Percentiles rank a stretch among this genome's conserved stretches.
These are phyloP conservation scores for Astrocystis sublimbata DNA, from an alignment of 495 filamentous ascomycete genomes.

Conservation along the genomic window DNA sequence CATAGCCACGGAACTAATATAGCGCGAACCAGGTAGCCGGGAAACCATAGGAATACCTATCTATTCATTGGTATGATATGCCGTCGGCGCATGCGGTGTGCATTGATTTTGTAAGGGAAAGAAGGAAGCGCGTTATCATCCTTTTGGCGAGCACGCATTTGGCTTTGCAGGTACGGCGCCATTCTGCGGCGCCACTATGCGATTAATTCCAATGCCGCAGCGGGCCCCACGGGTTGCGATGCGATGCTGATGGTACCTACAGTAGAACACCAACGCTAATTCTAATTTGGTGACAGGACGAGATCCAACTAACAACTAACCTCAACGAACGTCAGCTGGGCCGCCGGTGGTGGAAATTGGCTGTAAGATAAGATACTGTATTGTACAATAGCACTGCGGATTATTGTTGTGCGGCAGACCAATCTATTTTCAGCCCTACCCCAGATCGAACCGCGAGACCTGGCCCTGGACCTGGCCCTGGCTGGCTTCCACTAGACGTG, in stretches of 20 bases:
- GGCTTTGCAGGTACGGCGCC: not conserved
- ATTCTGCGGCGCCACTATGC: not conserved
- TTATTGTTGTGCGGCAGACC: too few relatives aligned
- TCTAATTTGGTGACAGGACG: not conserved
- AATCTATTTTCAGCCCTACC: constrained; percentile 19
- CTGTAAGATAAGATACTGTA: too few relatives aligned
- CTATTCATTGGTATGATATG: not conserved
- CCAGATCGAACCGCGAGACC: constrained; percentile 10
- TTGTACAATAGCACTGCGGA: too few relatives aligned
- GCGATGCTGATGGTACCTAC: not conserved
- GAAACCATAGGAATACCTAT: constrained; percentile 4
- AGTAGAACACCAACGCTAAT: not conserved
- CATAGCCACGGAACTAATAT: constrained; percentile 7
- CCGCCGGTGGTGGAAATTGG: constrained; percentile 10
- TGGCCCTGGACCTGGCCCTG: not conserved
- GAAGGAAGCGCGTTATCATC: not conserved
- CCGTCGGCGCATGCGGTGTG: not conserved
- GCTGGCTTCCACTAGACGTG: not conserved
- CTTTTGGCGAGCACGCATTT: too few relatives aligned
- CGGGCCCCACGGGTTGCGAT: too few relatives aligned
- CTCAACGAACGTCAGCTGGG: not conserved
- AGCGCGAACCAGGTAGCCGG: not conserved
- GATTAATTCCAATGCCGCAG: not conserved
- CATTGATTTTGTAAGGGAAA: not conserved
- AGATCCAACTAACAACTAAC: not conserved